These are phyloP conservation scores for Phylloporus scabripes DNA, from an alignment of 768 basidiomycete genomes.

Conservation along the genomic window DNA sequence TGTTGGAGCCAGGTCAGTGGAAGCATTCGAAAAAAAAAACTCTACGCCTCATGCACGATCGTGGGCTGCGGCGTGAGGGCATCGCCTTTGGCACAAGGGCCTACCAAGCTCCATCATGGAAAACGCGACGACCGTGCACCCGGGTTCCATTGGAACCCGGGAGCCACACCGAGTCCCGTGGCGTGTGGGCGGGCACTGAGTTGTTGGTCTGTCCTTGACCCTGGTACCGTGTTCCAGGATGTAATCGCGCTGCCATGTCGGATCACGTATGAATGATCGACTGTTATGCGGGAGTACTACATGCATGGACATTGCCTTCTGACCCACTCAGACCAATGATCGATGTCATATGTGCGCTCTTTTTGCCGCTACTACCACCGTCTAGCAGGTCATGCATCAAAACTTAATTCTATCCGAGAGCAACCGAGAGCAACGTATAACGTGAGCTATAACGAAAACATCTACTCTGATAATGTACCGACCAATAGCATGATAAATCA, in stretches of 20 bases:
- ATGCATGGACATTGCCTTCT: neutral
- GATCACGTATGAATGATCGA: too few relatives aligned
- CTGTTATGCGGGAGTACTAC: neutral
- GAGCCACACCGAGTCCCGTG: neutral
- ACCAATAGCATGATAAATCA: slow-evolving; percentile 8
- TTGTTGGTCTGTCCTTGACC: neutral
- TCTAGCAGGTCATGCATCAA: neutral
- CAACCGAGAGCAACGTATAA: slow-evolving; percentile 17
- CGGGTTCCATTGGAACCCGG: neutral
- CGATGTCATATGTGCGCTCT: too few relatives aligned
- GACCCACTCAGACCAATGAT: neutral
- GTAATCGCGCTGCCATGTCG: neutral
- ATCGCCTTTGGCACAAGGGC: neutral
- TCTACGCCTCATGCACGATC: slow-evolving; percentile 1
- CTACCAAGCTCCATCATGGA: neutral
- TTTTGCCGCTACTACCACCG: neutral
- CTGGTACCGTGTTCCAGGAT: neutral
- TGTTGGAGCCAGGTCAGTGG: neutral
- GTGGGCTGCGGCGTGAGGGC: neutral
- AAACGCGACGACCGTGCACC: neutral
- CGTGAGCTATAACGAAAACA: slow-evolving; percentile 21
- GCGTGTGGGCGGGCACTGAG: neutral
- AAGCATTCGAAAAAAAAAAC: slow-evolving; percentile 4
- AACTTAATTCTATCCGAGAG: slow-evolving; percentile 4
- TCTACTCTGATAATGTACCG: slow-evolving; percentile 11